Base-by-base conservation (phyloP, 768 basidiomycete species). In the Lentinula detonsa region DNA sequence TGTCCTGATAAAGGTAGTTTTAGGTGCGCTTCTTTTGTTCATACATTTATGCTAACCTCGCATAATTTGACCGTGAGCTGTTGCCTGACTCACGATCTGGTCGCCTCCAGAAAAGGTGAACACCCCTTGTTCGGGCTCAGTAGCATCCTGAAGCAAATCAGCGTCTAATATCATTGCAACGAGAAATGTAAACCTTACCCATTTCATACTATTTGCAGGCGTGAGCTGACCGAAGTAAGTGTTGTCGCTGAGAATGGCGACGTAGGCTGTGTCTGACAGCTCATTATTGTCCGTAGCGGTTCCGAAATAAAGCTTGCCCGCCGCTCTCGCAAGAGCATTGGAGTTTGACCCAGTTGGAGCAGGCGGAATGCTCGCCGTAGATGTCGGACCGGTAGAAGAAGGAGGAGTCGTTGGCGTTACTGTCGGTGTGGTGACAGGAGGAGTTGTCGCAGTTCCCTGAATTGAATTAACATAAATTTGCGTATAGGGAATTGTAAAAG, bases 221-320 rank as follows among this genome's bases (percentile, higher is more conserved):
- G 79, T 79, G 59, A 79, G 71, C 63, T 79, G 78, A 9, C 78
- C 78, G 62, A 79, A 79, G 57, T 73, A 66, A 21, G 66, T 67
- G 61, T 57, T 69, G 65, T 78, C 70, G 54, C 67, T 68, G 11
- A 80, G 71, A 51, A 73, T 74, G 2, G 73, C 69, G 13, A 70
- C 67, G 64, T 79, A 80, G 2, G 75, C 60, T 0, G 66, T 61
- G 60, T 82, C 75, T 10, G 65, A 70, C 42, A 82, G 67, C 68
- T 81, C 79, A 1, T 71, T 69, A 67, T 78, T 80, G 67, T 79
- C 79, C 2, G 80, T 80, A 33, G 80, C 80, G 34, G 76, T 70
- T 33, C 81, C 79, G 55, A 81, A 81, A 71, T 81, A 82, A 8
- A 73, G 62, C 67, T 79, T 80, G 1, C 76, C 75, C 4, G 75